Base-by-base conservation (phyloP, 1,139 yeast species). In the Diutina siamensis region DNA sequence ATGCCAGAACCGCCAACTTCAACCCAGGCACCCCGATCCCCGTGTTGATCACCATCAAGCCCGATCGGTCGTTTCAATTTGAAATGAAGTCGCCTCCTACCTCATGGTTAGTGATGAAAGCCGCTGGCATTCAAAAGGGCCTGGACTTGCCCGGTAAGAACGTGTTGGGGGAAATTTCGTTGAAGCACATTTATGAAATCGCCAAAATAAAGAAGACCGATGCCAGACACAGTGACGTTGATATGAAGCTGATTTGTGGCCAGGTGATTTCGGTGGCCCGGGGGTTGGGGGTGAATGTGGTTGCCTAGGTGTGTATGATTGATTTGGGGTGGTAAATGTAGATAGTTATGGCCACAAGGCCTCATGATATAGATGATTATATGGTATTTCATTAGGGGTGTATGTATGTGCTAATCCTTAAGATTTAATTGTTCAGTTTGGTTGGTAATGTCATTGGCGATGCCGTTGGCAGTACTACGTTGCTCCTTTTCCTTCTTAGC, bases 31-130 rank as follows among this genome's bases (percentile, higher is more conserved):
- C 78, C 2, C 98, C 98, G 13, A 75, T 92, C 44, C 98, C 98
- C 1, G 92, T 87, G 41, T 65, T 82, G 40, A 75, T 92, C 47
- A 80, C 83, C 1, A 88, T 92, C 40, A 83, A 80, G 57, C 97
- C 97, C n/a, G 97, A 92, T 62, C 74, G 99, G 62, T 61, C 92
- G 0, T 92, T 92, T 60, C 63, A 80, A 1, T 92, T 92, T 61
- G 95, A 84, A 54, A 72, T 85, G 71, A 88, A 86, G 60, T 77
- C 94, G 8, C 98, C 99, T 20, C 87, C 96, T 2, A 89, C 98
- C 1, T 81, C 94, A 0, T 92, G 86, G 80, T 69, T 92, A 48
- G 64, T 92, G 48, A 65, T 85, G 65, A 81, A 84, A 58, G 95
- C 96, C 3, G 87, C 95, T 7, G 85, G 84, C 2, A 70, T 81